Percentiles rank a stretch among this genome's conserved stretches.
phyloP scores from a whole-genome alignment of 768 basidiomycete species.

The Lentinus brumalis region DNA sequence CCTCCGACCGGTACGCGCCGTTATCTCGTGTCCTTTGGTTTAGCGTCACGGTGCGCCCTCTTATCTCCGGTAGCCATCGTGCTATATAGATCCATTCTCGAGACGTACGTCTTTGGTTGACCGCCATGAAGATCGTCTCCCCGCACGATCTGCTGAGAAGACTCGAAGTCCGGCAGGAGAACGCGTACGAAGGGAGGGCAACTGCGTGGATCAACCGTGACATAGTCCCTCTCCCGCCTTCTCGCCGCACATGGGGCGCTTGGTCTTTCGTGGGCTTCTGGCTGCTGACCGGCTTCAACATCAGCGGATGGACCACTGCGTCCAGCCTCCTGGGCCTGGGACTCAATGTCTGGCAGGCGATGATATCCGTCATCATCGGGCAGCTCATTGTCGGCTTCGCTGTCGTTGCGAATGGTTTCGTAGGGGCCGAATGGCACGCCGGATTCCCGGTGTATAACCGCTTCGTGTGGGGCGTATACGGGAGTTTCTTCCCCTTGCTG shows the following conservation, averaged over 20 bases:
- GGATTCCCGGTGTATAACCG: constrained; percentile 23
- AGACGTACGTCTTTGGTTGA: too few relatives aligned
- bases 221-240: constrained; percentile 24
- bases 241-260: constrained; percentile 25
- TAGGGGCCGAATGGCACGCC: constrained; percentile 24
- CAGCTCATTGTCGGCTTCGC: constrained; percentile 17
- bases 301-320: constrained; percentile 21
- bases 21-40: too few relatives aligned
- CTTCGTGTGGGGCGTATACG: constrained; percentile 21
- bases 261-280: constrained; percentile 25
- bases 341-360: constrained; percentile 23
- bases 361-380: constrained; percentile 21
- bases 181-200: constrained; percentile 7
- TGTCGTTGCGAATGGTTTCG: constrained; percentile 19
- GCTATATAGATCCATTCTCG: too few relatives aligned
- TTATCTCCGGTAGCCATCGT: too few relatives aligned
- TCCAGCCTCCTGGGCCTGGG: constrained; percentile 22
- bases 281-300: constrained; percentile 23
- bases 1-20: too few relatives aligned
- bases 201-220: constrained; percentile 25
- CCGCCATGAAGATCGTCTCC: background rate
- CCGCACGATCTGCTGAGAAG: background rate
- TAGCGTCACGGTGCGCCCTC: too few relatives aligned
- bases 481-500: constrained; percentile 23
- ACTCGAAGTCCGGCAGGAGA: constrained; percentile 16